Conservation (phyloP, 2,329 filamentous ascomycete genomes). For the Trichoderma pleuroti region DNA sequence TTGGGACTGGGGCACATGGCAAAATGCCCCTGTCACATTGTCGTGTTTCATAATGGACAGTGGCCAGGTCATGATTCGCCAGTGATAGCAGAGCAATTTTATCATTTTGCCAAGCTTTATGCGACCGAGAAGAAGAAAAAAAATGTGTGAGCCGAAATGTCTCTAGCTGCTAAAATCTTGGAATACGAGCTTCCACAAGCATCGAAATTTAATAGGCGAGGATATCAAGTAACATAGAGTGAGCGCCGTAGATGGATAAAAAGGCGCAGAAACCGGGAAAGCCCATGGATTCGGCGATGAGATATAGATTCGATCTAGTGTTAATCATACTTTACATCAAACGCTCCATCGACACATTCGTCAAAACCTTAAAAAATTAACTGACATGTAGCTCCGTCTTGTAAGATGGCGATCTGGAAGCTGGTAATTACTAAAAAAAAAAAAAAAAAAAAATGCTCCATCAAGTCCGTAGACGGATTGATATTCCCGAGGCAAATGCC, state of each 20-base stretch:
- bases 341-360: not conserved
- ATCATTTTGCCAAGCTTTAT: slow-evolving; percentile 13
- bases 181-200: slow-evolving; percentile 3
- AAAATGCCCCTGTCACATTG: slow-evolving; percentile 2
- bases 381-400: not conserved
- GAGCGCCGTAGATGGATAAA: not conserved
- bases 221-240: not conserved
- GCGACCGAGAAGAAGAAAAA: not conserved
- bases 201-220: not conserved
- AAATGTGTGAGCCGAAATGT: not conserved
- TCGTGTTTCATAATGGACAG: slow-evolving; percentile 11
- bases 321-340: not conserved
- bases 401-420: not conserved
- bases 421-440: not conserved
- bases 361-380: not conserved
- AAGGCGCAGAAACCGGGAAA: not conserved
- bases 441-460: not conserved
- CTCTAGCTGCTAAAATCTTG: not conserved
- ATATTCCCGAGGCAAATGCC: not conserved
- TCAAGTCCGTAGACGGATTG: not conserved
- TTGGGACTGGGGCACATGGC: slow-evolving; percentile 12
- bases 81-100: slow-evolving; percentile 12
- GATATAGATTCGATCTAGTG: not conserved
- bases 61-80: slow-evolving; percentile 16
- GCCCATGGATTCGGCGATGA: not conserved